Evolutionary conservation across 1,284 basidiomycete species (phyloP), one percentile per base, ranked within the genome.

Genomic region (Testicularia cyperi): DNA sequence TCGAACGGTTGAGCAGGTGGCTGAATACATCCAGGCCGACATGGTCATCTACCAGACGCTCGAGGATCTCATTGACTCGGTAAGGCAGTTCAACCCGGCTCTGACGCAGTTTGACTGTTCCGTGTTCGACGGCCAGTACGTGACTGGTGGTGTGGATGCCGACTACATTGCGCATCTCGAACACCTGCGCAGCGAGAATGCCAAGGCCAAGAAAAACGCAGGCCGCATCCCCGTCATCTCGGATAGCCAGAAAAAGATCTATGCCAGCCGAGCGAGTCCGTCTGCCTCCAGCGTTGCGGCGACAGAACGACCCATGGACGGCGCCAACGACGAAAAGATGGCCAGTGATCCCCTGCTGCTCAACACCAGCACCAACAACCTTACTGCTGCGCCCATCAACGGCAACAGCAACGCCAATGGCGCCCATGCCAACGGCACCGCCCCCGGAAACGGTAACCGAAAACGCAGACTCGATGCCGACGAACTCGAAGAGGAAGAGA

Each of bases 11-110:
- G 82, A 84, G 29, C 83, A 87, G 54, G 86, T 99, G 51, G 90
- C 91, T 4, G 74, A 81, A 19, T 84, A 85, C 43, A 97, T 99
- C 67, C 92, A 92, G 34, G 95, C 92, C 14, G 95, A 99, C 78
- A 83, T 95, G 38, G 90, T 95, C 78, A 89, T 99, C 77, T 99
- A 90, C 82, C 95, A 99, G 80, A 90, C 88, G n/a, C 84, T 99
- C 2, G 82, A 85, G 1, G 91, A 96, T 77, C 85, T 99, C 51
- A 81, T 95, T 58, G 78, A 85, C 26, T 89, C 90, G n/a, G 92
- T 96, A 52, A 82, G 86, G 40, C 84, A 88, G 70, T 85, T 95
- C 78, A 98, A 96, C 78, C 83, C 86, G 0, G 78, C 79, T 13
- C 87, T 99, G 72, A 78, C 80, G 47, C 79, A 81, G 16, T 97